Percentiles rank a stretch among this genome's conserved stretches.
These are phyloP conservation scores for Dipodascus albidus DNA, from an alignment of 805 yeast species.

Conservation along the genomic window DNA sequence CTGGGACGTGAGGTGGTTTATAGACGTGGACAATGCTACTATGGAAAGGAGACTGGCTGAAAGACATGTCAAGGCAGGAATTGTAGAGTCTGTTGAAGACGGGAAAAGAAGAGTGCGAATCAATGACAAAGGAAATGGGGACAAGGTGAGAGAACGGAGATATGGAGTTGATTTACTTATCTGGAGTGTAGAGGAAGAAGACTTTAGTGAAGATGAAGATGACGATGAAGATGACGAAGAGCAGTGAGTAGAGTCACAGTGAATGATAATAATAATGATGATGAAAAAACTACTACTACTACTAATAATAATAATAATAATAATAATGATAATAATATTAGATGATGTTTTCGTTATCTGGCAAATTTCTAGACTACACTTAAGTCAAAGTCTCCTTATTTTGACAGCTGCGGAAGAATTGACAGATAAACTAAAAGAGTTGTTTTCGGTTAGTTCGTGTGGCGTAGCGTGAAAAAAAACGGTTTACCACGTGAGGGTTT, in stretches of 20 bases:
- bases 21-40: constrained; percentile 33
- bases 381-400: background rate
- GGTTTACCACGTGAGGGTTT: background rate
- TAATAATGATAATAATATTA: too few species aligned
- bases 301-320: too few species aligned
- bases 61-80: constrained; percentile 42
- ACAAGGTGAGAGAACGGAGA: constrained; percentile 21
- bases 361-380: too few species aligned
- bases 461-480: background rate
- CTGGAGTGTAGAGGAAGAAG: constrained; percentile 10
- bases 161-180: constrained; percentile 18
- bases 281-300: too few species aligned
- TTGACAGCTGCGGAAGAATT: background rate
- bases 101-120: constrained; percentile 31
- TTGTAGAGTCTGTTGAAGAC: constrained; percentile 21
- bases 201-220: background rate
- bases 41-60: constrained; percentile 50
- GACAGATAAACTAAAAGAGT: background rate
- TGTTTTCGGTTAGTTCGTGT: background rate
- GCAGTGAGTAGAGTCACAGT: too few species aligned
- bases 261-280: too few species aligned
- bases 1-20: constrained; percentile 30
- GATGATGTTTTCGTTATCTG: too few species aligned
- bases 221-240: background rate
- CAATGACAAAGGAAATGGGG: constrained; percentile 56